Conservation (phyloP, 1,139 yeast genomes). For the Geotrichum reessii region DNA sequence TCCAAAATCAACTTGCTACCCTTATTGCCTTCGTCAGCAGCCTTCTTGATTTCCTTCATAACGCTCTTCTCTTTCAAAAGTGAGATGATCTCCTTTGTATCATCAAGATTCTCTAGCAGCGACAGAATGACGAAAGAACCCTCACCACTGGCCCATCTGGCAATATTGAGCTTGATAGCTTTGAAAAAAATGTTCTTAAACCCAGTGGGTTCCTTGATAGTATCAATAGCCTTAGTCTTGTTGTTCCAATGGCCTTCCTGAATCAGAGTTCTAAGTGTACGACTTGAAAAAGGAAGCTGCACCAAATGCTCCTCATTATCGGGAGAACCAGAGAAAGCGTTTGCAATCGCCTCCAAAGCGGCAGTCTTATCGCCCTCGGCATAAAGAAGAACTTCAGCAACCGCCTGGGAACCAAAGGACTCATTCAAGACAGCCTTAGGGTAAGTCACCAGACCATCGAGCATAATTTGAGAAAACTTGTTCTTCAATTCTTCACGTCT, state of each 20-base stretch:
- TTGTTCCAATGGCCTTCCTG: slow-evolving; percentile 71
- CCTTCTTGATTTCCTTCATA: slow-evolving; percentile 39
- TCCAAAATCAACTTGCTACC: slow-evolving; percentile 69
- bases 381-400: slow-evolving; percentile 65
- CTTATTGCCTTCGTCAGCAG: slow-evolving; percentile 56
- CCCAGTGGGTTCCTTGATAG: slow-evolving; percentile 43
- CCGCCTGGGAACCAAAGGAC: slow-evolving; percentile 77
- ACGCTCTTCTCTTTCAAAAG: slow-evolving; percentile 43
- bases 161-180: slow-evolving; percentile 39
- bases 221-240: slow-evolving; percentile 48
- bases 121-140: slow-evolving; percentile 77
- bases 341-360: slow-evolving; percentile 57
- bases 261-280: slow-evolving; percentile 71
- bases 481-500: slow-evolving; percentile 67
- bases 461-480: slow-evolving; percentile 61
- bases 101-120: slow-evolving; percentile 36
- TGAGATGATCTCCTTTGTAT: slow-evolving; percentile 43
- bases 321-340: slow-evolving; percentile 35
- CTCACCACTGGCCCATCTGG: slow-evolving; percentile 61
- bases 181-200: slow-evolving; percentile 48
- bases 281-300: slow-evolving; percentile 61
- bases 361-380: slow-evolving; percentile 48
- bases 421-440: slow-evolving; percentile 52
- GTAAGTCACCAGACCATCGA: slow-evolving; percentile 48
- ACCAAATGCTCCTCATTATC: slow-evolving; percentile 61